Percentiles rank a stretch among this genome's conserved stretches.
These are phyloP conservation scores for Calcarisporium arbuscula DNA, from an alignment of 2,329 filamentous ascomycete genomes.

Conservation along the genomic window DNA sequence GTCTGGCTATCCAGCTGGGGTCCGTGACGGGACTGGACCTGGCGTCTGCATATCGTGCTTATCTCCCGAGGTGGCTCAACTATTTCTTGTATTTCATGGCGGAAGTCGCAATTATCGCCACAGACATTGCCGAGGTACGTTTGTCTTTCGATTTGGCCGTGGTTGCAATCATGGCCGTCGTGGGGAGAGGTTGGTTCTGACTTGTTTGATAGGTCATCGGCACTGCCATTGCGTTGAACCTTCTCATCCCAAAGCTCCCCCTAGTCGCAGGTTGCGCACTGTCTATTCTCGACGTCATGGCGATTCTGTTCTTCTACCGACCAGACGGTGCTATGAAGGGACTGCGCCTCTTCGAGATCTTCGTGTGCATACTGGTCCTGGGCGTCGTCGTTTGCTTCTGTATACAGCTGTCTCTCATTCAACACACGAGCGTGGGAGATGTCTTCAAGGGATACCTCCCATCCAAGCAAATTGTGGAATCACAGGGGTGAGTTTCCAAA, in stretches of 20 bases:
- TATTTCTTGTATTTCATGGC: slow-evolving; percentile 55
- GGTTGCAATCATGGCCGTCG: too few species aligned
- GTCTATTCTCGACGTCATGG: slow-evolving; percentile 61
- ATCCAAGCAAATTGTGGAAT: slow-evolving; percentile 50
- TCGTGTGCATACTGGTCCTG: slow-evolving; percentile 58
- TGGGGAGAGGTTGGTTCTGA: too few species aligned
- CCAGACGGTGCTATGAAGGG: slow-evolving; percentile 53
- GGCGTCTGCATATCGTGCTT: slow-evolving; percentile 58
- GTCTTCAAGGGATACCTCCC: slow-evolving; percentile 62
- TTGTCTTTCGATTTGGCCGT: neutral
- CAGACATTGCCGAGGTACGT: slow-evolving; percentile 56
- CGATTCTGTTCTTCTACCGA: slow-evolving; percentile 61
- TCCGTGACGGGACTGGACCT: slow-evolving; percentile 63
- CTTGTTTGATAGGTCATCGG: slow-evolving; percentile 67
- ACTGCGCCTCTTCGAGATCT: slow-evolving; percentile 56
- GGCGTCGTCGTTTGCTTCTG: slow-evolving; percentile 66
- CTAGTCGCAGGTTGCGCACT: slow-evolving; percentile 63
- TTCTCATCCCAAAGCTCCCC: slow-evolving; percentile 57
- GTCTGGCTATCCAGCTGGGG: slow-evolving; percentile 61
- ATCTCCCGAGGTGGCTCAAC: slow-evolving; percentile 61
- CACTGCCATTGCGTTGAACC: slow-evolving; percentile 62
- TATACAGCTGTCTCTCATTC: slow-evolving; percentile 59
- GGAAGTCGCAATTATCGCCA: slow-evolving; percentile 64
- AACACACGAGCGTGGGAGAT: slow-evolving; percentile 46
- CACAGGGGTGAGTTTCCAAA: slow-evolving; percentile 37